A percentile compares a stretch with the other conserved stretches of the same genome.
phyloP scores from a whole-genome alignment of 176 grass and related monocot species.

The Oryza brachyantha region DNA sequence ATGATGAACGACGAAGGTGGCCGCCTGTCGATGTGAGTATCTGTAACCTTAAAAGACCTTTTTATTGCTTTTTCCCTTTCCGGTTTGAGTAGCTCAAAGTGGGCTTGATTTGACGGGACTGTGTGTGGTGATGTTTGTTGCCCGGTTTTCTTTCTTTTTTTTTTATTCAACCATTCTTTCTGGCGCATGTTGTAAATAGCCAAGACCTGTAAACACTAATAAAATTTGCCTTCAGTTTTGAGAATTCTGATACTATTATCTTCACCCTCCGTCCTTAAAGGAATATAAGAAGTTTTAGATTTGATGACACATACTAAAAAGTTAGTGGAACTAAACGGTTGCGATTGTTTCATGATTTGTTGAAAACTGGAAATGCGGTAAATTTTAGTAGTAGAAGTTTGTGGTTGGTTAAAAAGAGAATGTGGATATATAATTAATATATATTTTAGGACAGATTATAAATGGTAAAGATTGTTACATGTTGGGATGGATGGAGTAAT shows the following conservation, averaged over 20 bases:
- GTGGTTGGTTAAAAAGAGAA: too few species aligned
- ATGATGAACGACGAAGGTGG: constrained; percentile 85
- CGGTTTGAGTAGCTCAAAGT: constrained; percentile 15
- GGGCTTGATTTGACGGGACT: constrained; percentile 37
- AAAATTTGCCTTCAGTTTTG: constrained; percentile 27
- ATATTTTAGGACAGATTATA: too few species aligned
- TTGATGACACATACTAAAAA: too few species aligned
- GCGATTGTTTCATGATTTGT: too few species aligned
- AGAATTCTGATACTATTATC: not conserved
- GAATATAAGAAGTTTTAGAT: too few species aligned
- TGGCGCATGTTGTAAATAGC: constrained; percentile 61
- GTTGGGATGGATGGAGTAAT: too few species aligned
- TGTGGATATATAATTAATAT: too few species aligned
- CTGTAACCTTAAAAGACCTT: not conserved
- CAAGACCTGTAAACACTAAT: constrained; percentile 47
- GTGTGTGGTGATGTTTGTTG: constrained; percentile 41
- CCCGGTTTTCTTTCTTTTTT: constrained; percentile 40
- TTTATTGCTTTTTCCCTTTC: constrained; percentile 26
- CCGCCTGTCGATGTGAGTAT: constrained; percentile 31
- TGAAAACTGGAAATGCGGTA: too few species aligned
- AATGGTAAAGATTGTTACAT: too few species aligned
- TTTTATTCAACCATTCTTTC: constrained; percentile 56
- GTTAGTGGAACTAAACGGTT: too few species aligned
- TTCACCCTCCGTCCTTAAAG: too few species aligned
- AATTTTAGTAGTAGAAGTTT: too few species aligned